Base-by-base conservation (phyloP, 2,329 filamentous ascomycete species). In the Achaetomium macrosporum region DNA sequence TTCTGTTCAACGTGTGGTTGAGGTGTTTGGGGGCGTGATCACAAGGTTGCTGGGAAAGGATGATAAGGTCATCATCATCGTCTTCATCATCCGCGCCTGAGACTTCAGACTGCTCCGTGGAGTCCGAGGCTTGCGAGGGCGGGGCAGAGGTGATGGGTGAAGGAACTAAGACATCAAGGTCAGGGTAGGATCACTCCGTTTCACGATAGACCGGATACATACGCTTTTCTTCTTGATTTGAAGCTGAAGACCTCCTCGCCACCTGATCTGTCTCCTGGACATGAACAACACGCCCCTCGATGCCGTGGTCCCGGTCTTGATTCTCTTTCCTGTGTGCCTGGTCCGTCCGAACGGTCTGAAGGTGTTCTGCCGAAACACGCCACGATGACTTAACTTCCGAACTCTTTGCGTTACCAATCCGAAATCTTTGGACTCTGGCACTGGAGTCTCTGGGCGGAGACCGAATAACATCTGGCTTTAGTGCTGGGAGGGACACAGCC, bases 51-150 rank as follows among this genome's bases (percentile, higher is more conserved):
- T 37, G 35, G 2, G 49, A 50, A 3, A 44, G 36, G 8, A 45
- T 15, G n/a, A 39, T 25, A n/a, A 44, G 31, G 5, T 55, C 45
- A 5, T 54, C 48, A 15, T 56, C 30, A 8, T 53, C 41, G 19
- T 54, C 51, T 17, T 41, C 40, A 13, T 37, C 33, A 2, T 46
- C 33, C 2, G 2, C 6, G 11, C 36, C 40, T 11, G 36, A 20
- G 25, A 35, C 43, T 20, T 51, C 44, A 2, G 35, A 20, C 17
- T 47, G 35, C 2, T 16, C 19, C 10, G 39, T 40, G 17, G 10
- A 36, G 2, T 20, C 15, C 0, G 29, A 37, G 0, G 20, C 20
- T 12, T 37, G 19, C 3, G 39, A 37, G 16, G 5, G 10, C 1
- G 16, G 16, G 12, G 43, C 5, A 16, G 46, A 36, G 0, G 50